Conservation (phyloP, 192 early-diverging fungal species). For the Phycomyces nitens region DNA sequence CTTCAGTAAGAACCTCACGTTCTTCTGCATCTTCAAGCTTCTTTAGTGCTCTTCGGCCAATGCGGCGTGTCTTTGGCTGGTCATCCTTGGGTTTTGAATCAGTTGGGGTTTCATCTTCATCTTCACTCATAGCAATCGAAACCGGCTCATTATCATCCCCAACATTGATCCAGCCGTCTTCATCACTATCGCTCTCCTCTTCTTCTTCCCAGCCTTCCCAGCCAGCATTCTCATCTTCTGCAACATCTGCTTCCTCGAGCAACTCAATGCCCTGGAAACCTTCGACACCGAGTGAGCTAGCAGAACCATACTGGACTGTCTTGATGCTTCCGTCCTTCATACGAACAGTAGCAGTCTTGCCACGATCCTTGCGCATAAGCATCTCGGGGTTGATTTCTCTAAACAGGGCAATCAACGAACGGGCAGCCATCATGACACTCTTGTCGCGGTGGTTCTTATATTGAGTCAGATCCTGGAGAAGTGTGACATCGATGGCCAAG, state of each 20-base stretch:
- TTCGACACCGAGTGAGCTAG: conserved; percentile 46
- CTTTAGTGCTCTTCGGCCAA: conserved; percentile 40
- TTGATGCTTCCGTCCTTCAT: conserved; percentile 49
- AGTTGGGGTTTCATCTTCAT: conserved; percentile 39
- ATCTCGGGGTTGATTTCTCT: conserved; percentile 94
- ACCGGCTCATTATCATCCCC: conserved; percentile 29
- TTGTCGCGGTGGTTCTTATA: conserved; percentile 94
- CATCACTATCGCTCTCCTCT: conserved; percentile 40
- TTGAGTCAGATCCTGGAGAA: conserved; percentile 86
- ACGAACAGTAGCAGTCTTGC: conserved; percentile 76
- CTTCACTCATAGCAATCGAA: conserved; percentile 45
- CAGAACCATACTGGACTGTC: conserved; percentile 69
- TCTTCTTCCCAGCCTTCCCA: conserved; percentile 34
- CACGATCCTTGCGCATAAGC: conserved; percentile 89
- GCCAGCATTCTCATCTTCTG: conserved; percentile 39
- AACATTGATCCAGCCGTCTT: conserved; percentile 35
- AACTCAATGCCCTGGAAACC: conserved; percentile 83
- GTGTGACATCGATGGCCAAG: conserved; percentile 79
- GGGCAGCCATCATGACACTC: conserved; percentile 89
- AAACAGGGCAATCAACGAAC: conserved; percentile 88
- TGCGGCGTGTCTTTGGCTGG: conserved; percentile 37
- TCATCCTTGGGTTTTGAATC: background rate
- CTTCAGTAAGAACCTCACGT: conserved; percentile 32
- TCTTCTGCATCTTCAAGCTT: conserved; percentile 37
- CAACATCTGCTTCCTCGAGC: conserved; percentile 51